Percentiles rank a stretch among this genome's conserved stretches.
Conservation (phyloP, 1,284 basidiomycete species). For the Melampsora americana region DNA sequence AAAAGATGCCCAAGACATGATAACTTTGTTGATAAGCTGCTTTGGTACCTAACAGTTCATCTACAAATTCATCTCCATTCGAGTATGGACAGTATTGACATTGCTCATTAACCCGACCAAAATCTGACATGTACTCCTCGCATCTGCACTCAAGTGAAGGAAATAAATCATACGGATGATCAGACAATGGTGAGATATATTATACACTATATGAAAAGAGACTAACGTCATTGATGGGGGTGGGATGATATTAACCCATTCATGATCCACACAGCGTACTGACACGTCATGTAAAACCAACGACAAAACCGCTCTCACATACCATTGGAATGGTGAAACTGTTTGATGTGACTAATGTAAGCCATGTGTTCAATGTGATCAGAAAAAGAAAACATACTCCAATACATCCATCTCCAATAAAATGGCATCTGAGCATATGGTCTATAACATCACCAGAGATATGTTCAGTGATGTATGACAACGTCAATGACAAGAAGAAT, state of each 20-base stretch:
- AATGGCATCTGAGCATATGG: conserved; percentile 49
- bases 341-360: background rate
- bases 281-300: conserved; percentile 45
- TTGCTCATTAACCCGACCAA: background rate
- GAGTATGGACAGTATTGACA: conserved; percentile 38
- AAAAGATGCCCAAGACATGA: conserved; percentile 1
- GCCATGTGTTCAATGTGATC: background rate
- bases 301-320: conserved; percentile 46
- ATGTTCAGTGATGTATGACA: background rate
- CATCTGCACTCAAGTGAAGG: conserved; percentile 7
- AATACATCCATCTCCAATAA: conserved; percentile 48
- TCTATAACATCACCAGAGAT: conserved; percentile 3
- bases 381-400: conserved; percentile 13
- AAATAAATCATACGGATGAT: conserved; percentile 1
- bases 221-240: conserved; percentile 28
- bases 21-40: conserved; percentile 17
- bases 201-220: background rate
- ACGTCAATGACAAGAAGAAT: background rate
- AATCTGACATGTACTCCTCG: conserved; percentile 30
- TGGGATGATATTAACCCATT: conserved; percentile 22
- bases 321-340: conserved; percentile 47
- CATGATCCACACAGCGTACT: conserved; percentile 17
- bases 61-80: conserved; percentile 40
- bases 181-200: background rate
- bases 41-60: conserved; percentile 7